Evolutionary conservation across 2,329 filamentous ascomycete species (phyloP).

Genomic region (Monilinia aucupariae): DNA sequence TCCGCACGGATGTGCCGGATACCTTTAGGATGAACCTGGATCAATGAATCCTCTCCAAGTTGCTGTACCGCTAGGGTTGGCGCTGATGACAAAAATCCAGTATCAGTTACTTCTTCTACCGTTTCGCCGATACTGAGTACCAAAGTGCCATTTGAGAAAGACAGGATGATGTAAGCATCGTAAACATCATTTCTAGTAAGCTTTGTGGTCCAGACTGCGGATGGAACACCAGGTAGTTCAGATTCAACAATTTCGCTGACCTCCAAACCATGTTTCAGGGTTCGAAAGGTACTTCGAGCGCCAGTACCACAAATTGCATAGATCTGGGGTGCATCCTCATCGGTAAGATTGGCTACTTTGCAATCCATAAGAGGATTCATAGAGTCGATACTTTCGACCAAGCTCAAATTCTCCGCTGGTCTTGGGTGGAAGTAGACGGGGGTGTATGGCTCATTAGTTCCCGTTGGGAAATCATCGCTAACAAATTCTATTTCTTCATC

Average conservation of each 20-base stretch:
- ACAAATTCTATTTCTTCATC: conserved; percentile 82
- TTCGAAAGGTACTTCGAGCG: conserved; percentile 83
- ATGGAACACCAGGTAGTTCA: conserved; percentile 80
- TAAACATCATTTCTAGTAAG: conserved; percentile 74
- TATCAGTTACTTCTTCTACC: conserved; percentile 91
- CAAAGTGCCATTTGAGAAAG: conserved; percentile 82
- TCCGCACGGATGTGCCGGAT: conserved; percentile 82
- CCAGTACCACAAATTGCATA: conserved; percentile 88
- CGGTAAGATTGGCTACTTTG: conserved; percentile 83
- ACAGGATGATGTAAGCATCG: conserved; percentile 93
- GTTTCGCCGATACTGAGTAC: conserved; percentile 95
- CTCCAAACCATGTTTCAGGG: conserved; percentile 84
- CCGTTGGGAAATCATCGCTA: conserved; percentile 76
- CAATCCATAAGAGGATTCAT: conserved; percentile 90
- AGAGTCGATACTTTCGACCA: conserved; percentile 79
- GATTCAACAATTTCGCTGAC: conserved; percentile 96
- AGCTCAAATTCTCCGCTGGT: conserved; percentile 70
- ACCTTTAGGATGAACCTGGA: conserved; percentile 94
- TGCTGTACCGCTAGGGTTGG: conserved; percentile 90
- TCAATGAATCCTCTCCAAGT: conserved; percentile 83
- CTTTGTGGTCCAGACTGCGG: conserved; percentile 93
- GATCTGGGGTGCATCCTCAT: conserved; percentile 93
- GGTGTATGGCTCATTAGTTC: conserved; percentile 64
- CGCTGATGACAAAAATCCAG: conserved; percentile 82
- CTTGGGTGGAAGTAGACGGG: conserved; percentile 84